Base-by-base conservation (phyloP, 305 asterid species). In the Monarda citriodora region DNA sequence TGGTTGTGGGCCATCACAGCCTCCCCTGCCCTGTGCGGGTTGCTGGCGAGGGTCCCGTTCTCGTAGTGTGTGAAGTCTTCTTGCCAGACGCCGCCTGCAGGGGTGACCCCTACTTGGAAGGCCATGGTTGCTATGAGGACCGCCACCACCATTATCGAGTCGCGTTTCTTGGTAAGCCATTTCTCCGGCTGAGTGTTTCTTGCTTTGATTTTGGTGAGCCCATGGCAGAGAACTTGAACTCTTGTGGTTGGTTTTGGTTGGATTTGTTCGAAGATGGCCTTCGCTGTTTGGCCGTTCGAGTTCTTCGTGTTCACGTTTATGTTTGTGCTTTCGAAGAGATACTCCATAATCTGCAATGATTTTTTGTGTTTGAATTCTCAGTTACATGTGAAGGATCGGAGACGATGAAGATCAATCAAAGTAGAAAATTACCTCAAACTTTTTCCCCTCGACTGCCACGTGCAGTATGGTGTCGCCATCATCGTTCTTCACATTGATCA, bases 111-210 rank as follows among this genome's bases (percentile, higher is more conserved):
- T 1, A 71, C 82, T 62, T 78, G 82, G 52, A 79, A 85, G 3
- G 85, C 87, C 84, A 82, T 82, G 3, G 87, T 79, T 18, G 94
- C 87, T 36, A 78, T 76, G 48, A 85, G 84, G 34, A 76, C 57
- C 0, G 87, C 87, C 54, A 80, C 87, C 57, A 85, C 83, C 87
- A 79, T 85, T 65, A 82, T 55, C 11, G 80, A 7, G 29, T 82
- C 89, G 0, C 83, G 72, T 47, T 72, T 85, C 59, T 65, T 77
- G 47, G 69, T 52, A 4, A 82, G 61, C 87, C 83, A 73, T 53
- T 75, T 65, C 40, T 56, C 63, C 14, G 76, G 70, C 31, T 44
- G 69, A 1, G 64, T 5, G 57, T 67, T 1, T 21, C 36, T 9
- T 26, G 15, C 11, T 49, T 17, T 62, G 61, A 18, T 46, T 47